A percentile compares a stretch with the other conserved stretches of the same genome.
Evolutionary conservation across 1,284 basidiomycete species (phyloP).

Genomic region (Anthracocystis setariae): DNA sequence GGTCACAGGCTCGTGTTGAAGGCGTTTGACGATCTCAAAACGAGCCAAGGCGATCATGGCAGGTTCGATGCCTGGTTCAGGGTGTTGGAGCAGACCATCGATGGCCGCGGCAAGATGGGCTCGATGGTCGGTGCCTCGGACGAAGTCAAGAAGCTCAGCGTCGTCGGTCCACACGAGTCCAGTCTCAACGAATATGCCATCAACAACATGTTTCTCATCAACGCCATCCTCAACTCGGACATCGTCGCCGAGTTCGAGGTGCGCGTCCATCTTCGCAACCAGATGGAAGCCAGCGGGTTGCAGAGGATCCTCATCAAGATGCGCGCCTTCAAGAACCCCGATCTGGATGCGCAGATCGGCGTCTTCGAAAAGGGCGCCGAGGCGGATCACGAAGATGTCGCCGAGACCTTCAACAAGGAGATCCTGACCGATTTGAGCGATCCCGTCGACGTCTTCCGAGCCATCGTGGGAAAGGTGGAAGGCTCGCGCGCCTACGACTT

Average conservation of each 20-base stretch:
- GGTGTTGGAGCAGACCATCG: conserved; percentile 79
- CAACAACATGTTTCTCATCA: conserved; percentile 61
- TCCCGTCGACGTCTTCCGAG: conserved; percentile 87
- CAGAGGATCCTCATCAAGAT: conserved; percentile 79
- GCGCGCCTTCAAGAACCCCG: conserved; percentile 74
- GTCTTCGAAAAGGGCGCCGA: conserved; percentile 77
- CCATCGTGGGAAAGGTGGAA: conserved; percentile 78
- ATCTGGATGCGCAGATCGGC: conserved; percentile 78
- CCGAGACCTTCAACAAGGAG: conserved; percentile 80
- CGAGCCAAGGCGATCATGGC: conserved; percentile 53
- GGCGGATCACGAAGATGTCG: conserved; percentile 81
- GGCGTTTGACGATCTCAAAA: conserved; percentile 69
- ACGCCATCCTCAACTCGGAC: conserved; percentile 60
- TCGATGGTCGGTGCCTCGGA: conserved; percentile 92
- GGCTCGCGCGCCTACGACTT: conserved; percentile 84
- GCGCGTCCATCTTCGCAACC: conserved; percentile 82
- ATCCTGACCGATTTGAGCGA: conserved; percentile 81
- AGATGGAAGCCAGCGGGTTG: conserved; percentile 89
- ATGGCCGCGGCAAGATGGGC: conserved; percentile 92
- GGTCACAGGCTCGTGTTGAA: conserved; percentile 71
- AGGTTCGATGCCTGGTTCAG: conserved; percentile 91
- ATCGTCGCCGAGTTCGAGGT: conserved; percentile 73
- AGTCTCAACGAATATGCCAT: conserved; percentile 73
- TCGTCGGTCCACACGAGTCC: conserved; percentile 78
- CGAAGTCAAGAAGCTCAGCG: conserved; percentile 75